These are phyloP conservation scores for Pseudogymnoascus pannorum DNA, from an alignment of 2,329 filamentous ascomycete species.

Conservation along the genomic window DNA sequence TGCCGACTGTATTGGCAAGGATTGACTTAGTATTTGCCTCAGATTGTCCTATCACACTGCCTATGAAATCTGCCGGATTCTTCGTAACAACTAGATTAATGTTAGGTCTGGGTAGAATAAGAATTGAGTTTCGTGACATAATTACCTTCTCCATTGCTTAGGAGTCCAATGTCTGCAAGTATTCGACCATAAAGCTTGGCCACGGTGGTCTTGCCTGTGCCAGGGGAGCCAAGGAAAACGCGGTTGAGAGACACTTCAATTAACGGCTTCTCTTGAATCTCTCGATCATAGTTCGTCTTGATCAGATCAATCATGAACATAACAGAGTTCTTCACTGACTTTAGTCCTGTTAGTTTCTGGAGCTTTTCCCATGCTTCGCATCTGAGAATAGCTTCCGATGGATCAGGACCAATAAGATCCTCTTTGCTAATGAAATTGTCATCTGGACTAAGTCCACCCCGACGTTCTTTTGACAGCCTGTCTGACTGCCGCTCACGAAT, in stretches of 20 bases:
- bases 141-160: constrained; percentile 61
- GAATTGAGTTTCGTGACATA: constrained; percentile 9
- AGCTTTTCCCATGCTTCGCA: constrained; percentile 52
- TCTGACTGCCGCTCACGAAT: constrained; percentile 53
- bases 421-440: constrained; percentile 55
- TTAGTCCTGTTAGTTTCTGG: constrained; percentile 50
- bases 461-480: constrained; percentile 44
- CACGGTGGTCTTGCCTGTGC: constrained; percentile 70
- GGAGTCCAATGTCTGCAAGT: constrained; percentile 56
- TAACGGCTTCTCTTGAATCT: constrained; percentile 52
- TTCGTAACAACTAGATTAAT: constrained; percentile 53
- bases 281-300: constrained; percentile 56
- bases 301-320: constrained; percentile 52
- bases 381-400: constrained; percentile 41
- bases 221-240: constrained; percentile 64
- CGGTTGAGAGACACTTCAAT: constrained; percentile 58
- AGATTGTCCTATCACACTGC: constrained; percentile 53
- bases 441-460: constrained; percentile 35
- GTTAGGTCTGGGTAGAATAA: neutral
- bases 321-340: constrained; percentile 55
- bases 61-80: constrained; percentile 68
- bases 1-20: constrained; percentile 57
- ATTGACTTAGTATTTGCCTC: constrained; percentile 68
- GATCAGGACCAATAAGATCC: constrained; percentile 66
- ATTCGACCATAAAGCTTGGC: constrained; percentile 66